These are phyloP conservation scores for Globomyces sp. DNA, from an alignment of 371 early-diverging fungal genomes.

Conservation along the genomic window DNA sequence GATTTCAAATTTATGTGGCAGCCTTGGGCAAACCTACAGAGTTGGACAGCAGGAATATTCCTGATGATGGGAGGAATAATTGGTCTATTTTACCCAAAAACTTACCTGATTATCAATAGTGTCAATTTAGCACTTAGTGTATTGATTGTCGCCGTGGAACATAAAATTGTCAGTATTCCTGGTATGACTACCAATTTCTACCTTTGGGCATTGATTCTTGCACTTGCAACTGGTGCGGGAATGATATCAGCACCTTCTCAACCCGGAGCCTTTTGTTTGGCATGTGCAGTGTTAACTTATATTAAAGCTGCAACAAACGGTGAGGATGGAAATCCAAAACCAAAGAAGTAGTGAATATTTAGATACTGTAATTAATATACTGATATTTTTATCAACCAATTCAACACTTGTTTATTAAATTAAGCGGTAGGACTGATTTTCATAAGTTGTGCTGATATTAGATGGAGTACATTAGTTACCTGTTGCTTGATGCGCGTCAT, in stretches of 20 bases:
- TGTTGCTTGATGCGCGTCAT: neutral
- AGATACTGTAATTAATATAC: neutral
- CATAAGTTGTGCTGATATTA: neutral
- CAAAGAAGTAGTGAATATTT: constrained; percentile 3
- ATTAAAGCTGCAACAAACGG: constrained; percentile 2
- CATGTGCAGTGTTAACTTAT: constrained; percentile 10
- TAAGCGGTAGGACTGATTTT: neutral
- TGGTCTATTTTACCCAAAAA: constrained; percentile 12
- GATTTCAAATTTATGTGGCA: constrained; percentile 14
- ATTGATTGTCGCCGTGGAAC: constrained; percentile 1
- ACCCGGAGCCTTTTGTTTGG: constrained; percentile 2
- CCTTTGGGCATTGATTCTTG: neutral
- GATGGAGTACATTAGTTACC: neutral
- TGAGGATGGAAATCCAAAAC: constrained; percentile 2
- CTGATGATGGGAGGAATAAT: constrained; percentile 8
- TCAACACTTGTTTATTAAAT: neutral
- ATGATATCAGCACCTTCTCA: constrained; percentile 8
- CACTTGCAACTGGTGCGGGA: neutral
- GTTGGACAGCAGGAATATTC: neutral
- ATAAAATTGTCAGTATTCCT: neutral
- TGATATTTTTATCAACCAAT: no score
- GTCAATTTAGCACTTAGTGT: constrained; percentile 3
- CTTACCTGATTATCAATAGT: neutral
- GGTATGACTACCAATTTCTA: constrained; percentile 6
- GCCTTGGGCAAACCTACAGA: constrained; percentile 7